These are phyloP conservation scores for Escovopsis sp. DNA, from an alignment of 2,329 filamentous ascomycete genomes.

Conservation along the genomic window DNA sequence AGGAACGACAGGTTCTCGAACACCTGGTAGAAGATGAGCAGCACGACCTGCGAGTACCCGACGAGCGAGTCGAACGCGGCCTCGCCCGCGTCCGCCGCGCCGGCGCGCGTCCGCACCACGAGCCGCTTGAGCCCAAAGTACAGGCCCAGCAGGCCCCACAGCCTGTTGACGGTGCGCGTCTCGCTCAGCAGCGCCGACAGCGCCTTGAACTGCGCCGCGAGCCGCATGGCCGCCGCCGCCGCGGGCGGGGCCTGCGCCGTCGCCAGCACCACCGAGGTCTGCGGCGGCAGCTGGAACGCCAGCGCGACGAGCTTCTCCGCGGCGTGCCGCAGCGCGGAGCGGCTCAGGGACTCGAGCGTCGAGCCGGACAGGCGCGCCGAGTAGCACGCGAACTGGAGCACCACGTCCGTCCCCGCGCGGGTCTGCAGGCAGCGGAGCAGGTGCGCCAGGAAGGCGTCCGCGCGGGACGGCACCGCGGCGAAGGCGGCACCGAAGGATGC, in stretches of 20 bases:
- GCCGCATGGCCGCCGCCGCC: constrained; percentile 30
- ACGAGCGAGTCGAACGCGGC: constrained; percentile 30
- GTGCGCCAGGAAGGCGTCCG: constrained; percentile 40
- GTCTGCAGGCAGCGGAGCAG: constrained; percentile 51
- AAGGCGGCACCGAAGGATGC: constrained; percentile 5
- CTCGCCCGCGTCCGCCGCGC: constrained; percentile 14
- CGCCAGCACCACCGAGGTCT: constrained; percentile 31
- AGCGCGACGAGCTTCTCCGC: constrained; percentile 38
- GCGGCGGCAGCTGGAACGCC: constrained; percentile 35
- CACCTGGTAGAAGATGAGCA: constrained; percentile 57
- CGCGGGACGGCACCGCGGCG: constrained; percentile 10
- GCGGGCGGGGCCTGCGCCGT: constrained; percentile 22
- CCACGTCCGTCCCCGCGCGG: constrained; percentile 52
- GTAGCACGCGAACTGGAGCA: constrained; percentile 57
- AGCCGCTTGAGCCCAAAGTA: constrained; percentile 50
- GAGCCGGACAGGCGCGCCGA: constrained; percentile 40
- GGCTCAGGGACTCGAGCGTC: constrained; percentile 36
- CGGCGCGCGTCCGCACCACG: constrained; percentile 16
- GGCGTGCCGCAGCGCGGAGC: constrained; percentile 40
- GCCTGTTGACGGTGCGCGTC: constrained; percentile 54
- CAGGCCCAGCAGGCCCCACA: constrained; percentile 66
- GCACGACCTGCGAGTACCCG: constrained; percentile 51
- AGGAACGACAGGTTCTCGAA: constrained; percentile 79
- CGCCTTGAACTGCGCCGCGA: constrained; percentile 39
- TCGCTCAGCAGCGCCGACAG: constrained; percentile 56